These are phyloP conservation scores for Pochonia chlamydosporia DNA, from an alignment of 2,329 filamentous ascomycete species.

Conservation along the genomic window DNA sequence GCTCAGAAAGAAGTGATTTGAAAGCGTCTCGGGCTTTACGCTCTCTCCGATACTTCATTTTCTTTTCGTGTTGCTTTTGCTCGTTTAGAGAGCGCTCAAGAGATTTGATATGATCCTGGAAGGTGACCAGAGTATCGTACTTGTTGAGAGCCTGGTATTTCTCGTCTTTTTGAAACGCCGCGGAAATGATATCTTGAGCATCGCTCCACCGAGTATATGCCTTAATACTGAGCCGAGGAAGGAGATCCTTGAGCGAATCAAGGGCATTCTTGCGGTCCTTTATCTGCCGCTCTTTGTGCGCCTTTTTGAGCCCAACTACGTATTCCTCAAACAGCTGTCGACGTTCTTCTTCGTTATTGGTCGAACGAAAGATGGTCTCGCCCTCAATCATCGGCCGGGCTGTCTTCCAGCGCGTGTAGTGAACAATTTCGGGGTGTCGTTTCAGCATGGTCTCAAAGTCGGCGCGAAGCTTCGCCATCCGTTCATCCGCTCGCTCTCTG, in stretches of 20 bases:
- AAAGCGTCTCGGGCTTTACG: slow-evolving; percentile 83
- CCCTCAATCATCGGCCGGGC: slow-evolving; percentile 89
- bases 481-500: slow-evolving; percentile 89
- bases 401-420: slow-evolving; percentile 96
- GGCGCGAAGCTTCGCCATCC: slow-evolving; percentile 81
- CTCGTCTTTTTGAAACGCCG: slow-evolving; percentile 71
- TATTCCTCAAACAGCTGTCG: slow-evolving; percentile 93
- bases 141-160: slow-evolving; percentile 83
- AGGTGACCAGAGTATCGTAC: slow-evolving; percentile 84
- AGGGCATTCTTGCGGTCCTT: slow-evolving; percentile 72
- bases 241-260: slow-evolving; percentile 71
- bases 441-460: slow-evolving; percentile 96
- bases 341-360: slow-evolving; percentile 80
- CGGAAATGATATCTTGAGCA: slow-evolving; percentile 75
- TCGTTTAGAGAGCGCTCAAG: slow-evolving; percentile 91
- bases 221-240: slow-evolving; percentile 77
- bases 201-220: slow-evolving; percentile 94
- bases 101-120: slow-evolving; percentile 91
- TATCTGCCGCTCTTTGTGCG: slow-evolving; percentile 69
- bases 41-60: slow-evolving; percentile 71
- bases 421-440: slow-evolving; percentile 93
- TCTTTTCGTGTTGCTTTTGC: slow-evolving; percentile 80
- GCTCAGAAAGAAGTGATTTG: slow-evolving; percentile 65
- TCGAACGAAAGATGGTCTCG: slow-evolving; percentile 91
- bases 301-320: slow-evolving; percentile 74